A percentile compares a stretch with the other conserved stretches of the same genome.
Evolutionary conservation across 495 filamentous ascomycete species (phyloP).

Genomic region (Trichocladium antarcticum): DNA sequence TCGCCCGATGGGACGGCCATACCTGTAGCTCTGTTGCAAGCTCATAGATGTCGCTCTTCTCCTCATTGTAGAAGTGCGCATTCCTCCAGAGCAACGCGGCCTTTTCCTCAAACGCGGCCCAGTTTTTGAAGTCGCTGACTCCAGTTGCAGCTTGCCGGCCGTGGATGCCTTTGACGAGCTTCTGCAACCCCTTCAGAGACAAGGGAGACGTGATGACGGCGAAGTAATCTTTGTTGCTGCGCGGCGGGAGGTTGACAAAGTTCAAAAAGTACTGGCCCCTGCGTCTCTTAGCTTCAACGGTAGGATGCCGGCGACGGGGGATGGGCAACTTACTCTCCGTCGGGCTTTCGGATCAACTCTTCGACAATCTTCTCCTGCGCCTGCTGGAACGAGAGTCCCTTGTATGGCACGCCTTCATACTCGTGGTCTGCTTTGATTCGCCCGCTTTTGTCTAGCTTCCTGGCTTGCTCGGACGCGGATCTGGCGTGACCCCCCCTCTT

Average conservation of each 20-base stretch:
- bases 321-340: slow-evolving; percentile 44
- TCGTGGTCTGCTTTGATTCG: slow-evolving; percentile 38
- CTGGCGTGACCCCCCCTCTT: slow-evolving; percentile 25
- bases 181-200: slow-evolving; percentile 58
- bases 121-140: slow-evolving; percentile 61
- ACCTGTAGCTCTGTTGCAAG: slow-evolving; percentile 69
- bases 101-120: slow-evolving; percentile 69
- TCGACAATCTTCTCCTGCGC: slow-evolving; percentile 72
- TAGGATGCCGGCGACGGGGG: neutral
- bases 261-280: slow-evolving; percentile 45
- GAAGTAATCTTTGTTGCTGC: slow-evolving; percentile 62
- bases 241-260: slow-evolving; percentile 55
- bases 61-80: slow-evolving; percentile 79
- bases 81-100: slow-evolving; percentile 73
- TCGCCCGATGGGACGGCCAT: slow-evolving; percentile 11
- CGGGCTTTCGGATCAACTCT: slow-evolving; percentile 52
- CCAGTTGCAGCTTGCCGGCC: slow-evolving; percentile 52
- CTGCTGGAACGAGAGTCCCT: slow-evolving; percentile 60
- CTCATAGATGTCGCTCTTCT: slow-evolving; percentile 64
- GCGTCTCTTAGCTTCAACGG: slow-evolving; percentile 27
- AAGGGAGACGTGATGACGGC: slow-evolving; percentile 61
- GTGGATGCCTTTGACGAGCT: slow-evolving; percentile 55
- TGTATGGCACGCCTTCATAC: slow-evolving; percentile 44
- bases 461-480: slow-evolving; percentile 8
- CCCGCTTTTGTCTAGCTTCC: slow-evolving; percentile 11